Evolutionary conservation across 495 filamentous ascomycete genomes (phyloP), one percentile per base, ranked within the genome.

Genomic region (Daldinia decipiens): DNA sequence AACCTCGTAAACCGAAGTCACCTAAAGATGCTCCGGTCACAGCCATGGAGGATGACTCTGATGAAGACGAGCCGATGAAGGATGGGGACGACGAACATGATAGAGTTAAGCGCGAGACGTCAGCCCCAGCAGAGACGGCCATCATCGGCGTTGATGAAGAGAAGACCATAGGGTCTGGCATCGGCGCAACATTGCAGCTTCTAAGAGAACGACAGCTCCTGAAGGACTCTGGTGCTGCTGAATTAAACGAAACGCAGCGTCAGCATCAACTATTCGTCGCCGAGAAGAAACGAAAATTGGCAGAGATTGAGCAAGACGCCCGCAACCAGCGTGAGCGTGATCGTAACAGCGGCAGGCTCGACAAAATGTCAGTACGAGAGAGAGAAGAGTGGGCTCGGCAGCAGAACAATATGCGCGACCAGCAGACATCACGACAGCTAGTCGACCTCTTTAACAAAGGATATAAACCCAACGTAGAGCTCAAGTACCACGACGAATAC

Each of bases 401-500:
- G 76, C 91, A 96, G 81, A 99, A 98, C 82, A 91, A 90, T 67
- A 85, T 88, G 65, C 90, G 94, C 64, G 95, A 99, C 63, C 89
- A 91, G 74, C 86, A 89, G 54, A 91, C 95, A 71, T 88, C 92
- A 13, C 87, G 92, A 59, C 86, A 92, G 73, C 86, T 94, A 79
- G 91, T 92, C 29, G 90, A 95, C 59, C 84, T 95, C 52, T 99
- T 94, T 82, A 90, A 90, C 72, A 87, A 88, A 57, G 88, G 93
- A 61, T 99, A 98, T 81, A 93, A 92, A 79, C 95, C 95, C 2
- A 89, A 91, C 74, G 89, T 99, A 27, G 87, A 97, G 76, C 85
- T 99, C 62, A 92, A 91, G 79, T 98, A 99, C 65, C 87, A 92
- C 60, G 95, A 98, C 76, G 94, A 94, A 55, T 88, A 87, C 74